Base-by-base conservation (phyloP, 352 stramenopile genomes). In the Phytophthora sansomeana region DNA sequence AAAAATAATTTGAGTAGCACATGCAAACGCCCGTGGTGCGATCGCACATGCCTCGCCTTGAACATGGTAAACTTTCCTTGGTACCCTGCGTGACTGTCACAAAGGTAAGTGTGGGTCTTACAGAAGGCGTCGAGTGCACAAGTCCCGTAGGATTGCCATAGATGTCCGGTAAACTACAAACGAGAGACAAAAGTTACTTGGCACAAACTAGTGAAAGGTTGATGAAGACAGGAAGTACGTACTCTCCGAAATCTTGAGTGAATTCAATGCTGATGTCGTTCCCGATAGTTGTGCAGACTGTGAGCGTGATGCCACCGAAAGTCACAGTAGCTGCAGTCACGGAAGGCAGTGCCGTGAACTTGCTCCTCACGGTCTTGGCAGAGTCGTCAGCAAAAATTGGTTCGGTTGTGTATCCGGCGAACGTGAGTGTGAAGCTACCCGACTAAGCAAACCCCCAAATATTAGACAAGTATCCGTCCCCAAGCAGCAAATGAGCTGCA, bases 41-140 rank as follows among this genome's bases (percentile, higher is more conserved):
- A 63, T 98, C 90, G 63, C 94, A 98, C 8, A 68, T 57, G 4
- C 94, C 94, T 16, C 92, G 84, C 0, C 91, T 93, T 17, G 90
- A 96, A 77, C 94, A 98, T 28, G 77, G 67, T 13, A 90, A 42
- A 54, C 85, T 90, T 66, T 98, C 94, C 61, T 97, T 98, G 0
- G 92, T 97, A 6, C 94, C 94, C 21, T 96, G 79, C 1, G 90
- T 75, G 8, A 83, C 68, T 9, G 87, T 85, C 32, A 72, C 59
- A 43, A 90, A 77, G 10, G 63, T 70, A 9, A 94, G 71, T 49
- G 77, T 75, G 35, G 77, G 78, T 10, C 46, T 42, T 3, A 79
- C 69, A 7, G 78, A 81, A 10, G 80, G 74, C 10, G 80, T 90
- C 36, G 72, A 81, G 55, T 89, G 81, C 6, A 65, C 67, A n/a